Percentiles rank a stretch among this genome's conserved stretches.
phyloP scores from a whole-genome alignment of 192 early-diverging fungal genomes.

The Helicostylum pulchrum region DNA sequence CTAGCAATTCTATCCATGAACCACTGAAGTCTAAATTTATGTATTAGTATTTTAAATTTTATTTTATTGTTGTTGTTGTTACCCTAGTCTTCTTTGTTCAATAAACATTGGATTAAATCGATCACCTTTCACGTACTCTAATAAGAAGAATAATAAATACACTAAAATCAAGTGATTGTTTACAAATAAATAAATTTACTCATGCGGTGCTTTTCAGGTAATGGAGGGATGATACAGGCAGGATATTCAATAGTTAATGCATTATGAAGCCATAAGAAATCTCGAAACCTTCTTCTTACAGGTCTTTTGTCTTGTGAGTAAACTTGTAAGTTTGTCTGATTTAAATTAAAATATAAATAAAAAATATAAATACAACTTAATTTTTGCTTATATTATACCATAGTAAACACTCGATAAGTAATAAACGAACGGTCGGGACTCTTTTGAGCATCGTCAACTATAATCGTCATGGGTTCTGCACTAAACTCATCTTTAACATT shows the following conservation, averaged over 20 bases:
- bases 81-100: slow-evolving; percentile 68
- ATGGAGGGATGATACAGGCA: slow-evolving; percentile 80
- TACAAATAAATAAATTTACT: slow-evolving; percentile 41
- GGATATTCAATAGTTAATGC: slow-evolving; percentile 72
- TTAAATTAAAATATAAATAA: not conserved
- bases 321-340: slow-evolving; percentile 18
- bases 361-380: not conserved
- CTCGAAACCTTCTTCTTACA: slow-evolving; percentile 88
- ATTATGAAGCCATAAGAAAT: slow-evolving; percentile 90
- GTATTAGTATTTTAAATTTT: not conserved
- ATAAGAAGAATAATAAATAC: not conserved
- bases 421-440: slow-evolving; percentile 10
- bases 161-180: not conserved
- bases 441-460: slow-evolving; percentile 18
- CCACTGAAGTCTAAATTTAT: slow-evolving; percentile 66
- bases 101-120: slow-evolving; percentile 92
- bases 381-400: slow-evolving; percentile 1
- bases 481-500: not conserved
- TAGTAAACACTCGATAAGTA: slow-evolving; percentile 10
- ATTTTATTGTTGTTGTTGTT: not conserved
- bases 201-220: slow-evolving; percentile 91
- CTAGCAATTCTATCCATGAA: slow-evolving; percentile 79
- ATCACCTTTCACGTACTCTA: slow-evolving; percentile 94
- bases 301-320: slow-evolving; percentile 39
- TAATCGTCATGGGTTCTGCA: slow-evolving; percentile 9